Evolutionary conservation across 768 basidiomycete species (phyloP), one percentile per base, ranked within the genome.

Genomic region (Leccinum rimulosum): DNA sequence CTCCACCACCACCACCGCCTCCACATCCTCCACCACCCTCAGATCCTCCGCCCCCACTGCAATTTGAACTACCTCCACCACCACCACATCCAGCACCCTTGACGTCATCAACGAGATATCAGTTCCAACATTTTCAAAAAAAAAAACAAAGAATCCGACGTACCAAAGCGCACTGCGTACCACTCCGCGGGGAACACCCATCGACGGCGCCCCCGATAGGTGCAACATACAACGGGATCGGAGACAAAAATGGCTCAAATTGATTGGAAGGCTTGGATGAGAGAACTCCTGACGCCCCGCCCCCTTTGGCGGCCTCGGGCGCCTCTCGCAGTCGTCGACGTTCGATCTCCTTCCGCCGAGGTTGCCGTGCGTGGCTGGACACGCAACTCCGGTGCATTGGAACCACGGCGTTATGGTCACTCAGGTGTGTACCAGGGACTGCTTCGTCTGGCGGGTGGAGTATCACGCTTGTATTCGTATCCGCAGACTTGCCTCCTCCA

Each of bases 361-460:
- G 40, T 31, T 47, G 19, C 3, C 54, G 54, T 3, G 54, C 22
- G 30, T 25, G 3, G 30, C 17, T 48, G 5, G 54, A 47, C 14
- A 6, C 3, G 5, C 15, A 4, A 31, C 22, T 53, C 14, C 67
- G 63, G 17, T 72, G 69, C 36, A 75, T 66, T 0, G 70, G 61
- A 61, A 76, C 77, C 5, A 83, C 77, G 0, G 78, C 71, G 57
- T 81, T 82, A 66, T 84, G 82, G 60, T 84, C 81, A 63, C 80
- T 82, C 0, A 82, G 77, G 64, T 84, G 83, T 0, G 82, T 84
- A 0, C 76, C 77, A 0, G 73, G 70, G 35, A 74, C 73, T 12
- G 76, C 70, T 25, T 75, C 73, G 2, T 49, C 54, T 1, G 75
- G 75, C 0, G 78, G 77, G 1, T 70, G 50, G 52, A 79, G 77